phyloP scores from a whole-genome alignment of 768 basidiomycete genomes.

The Leccinum variicolor region DNA sequence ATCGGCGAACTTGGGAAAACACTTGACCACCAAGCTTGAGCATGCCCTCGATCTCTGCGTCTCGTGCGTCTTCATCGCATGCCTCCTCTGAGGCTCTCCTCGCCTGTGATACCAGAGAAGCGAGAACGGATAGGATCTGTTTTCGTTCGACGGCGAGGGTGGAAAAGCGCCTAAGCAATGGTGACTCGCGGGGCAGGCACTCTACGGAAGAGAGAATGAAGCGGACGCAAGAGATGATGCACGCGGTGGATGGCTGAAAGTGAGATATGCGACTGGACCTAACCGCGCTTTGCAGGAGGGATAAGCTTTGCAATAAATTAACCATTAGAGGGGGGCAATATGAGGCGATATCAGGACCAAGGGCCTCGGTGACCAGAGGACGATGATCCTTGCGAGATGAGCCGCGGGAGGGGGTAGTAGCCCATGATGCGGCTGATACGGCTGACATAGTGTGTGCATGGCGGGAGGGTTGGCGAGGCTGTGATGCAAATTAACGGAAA shows the following conservation, averaged over 20 bases:
- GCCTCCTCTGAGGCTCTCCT: constrained; percentile 54
- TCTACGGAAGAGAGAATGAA: constrained; percentile 80
- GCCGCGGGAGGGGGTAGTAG: constrained; percentile 40
- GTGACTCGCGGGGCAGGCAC: constrained; percentile 80
- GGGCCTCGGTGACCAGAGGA: constrained; percentile 43
- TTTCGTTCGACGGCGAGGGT: constrained; percentile 75
- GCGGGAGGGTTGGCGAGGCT: constrained; percentile 36
- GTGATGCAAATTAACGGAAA: neutral
- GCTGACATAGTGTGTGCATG: constrained; percentile 52
- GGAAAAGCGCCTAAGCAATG: constrained; percentile 62
- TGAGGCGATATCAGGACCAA: constrained; percentile 50
- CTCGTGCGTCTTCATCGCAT: constrained; percentile 45
- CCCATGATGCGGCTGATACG: constrained; percentile 54
- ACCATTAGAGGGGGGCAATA: constrained; percentile 79
- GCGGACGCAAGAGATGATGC: constrained; percentile 91
- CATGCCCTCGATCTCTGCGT: constrained; percentile 70
- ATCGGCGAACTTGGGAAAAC: constrained; percentile 74
- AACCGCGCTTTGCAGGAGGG: constrained; percentile 83
- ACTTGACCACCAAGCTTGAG: constrained; percentile 77
- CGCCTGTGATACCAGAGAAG: constrained; percentile 78
- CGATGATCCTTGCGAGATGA: constrained; percentile 39
- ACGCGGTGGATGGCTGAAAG: constrained; percentile 92
- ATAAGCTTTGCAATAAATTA: constrained; percentile 80
- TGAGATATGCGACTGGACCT: constrained; percentile 73
- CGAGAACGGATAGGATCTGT: constrained; percentile 75